A percentile compares a stretch with the other conserved stretches of the same genome.
Evolutionary conservation across 257 asterid species (phyloP).

Genomic region (Catharanthus roseus): DNA sequence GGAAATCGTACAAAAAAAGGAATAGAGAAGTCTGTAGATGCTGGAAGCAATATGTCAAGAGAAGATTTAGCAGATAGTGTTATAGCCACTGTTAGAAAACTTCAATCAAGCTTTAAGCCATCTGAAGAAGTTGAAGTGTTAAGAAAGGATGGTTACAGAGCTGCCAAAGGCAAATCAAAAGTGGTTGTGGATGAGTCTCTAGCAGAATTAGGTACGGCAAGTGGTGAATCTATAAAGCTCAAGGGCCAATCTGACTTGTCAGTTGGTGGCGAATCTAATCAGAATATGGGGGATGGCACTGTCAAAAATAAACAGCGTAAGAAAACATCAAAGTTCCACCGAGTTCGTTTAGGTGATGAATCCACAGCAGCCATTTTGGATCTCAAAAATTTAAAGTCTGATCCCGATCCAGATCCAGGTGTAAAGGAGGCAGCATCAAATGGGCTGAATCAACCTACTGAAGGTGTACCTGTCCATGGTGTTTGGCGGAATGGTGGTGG

Average conservation of each 20-base stretch:
- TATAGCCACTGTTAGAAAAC: conserved; percentile 47
- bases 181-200: conserved; percentile 27
- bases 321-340: conserved; percentile 76
- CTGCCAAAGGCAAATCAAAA: conserved; percentile 51
- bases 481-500: conserved; percentile 93
- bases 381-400: conserved; percentile 36
- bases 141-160: conserved; percentile 81
- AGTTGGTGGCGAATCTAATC: conserved; percentile 32
- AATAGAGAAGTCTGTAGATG: conserved; percentile 46
- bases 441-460: conserved; percentile 27
- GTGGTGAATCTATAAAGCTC: conserved; percentile 27
- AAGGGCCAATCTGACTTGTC: conserved; percentile 32
- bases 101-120: conserved; percentile 52
- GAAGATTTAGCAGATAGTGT: conserved; percentile 47
- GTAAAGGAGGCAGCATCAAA: conserved; percentile 23
- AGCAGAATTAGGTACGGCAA: conserved; percentile 18
- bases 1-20: conserved; percentile 44
- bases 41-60: conserved; percentile 33
- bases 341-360: conserved; percentile 83
- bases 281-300: conserved; percentile 34
- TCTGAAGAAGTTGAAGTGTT: conserved; percentile 65
- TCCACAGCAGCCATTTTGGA: conserved; percentile 54
- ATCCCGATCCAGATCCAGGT: conserved; percentile 49
- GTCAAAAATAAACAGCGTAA: conserved; percentile 66
- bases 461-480: conserved; percentile 57